Base-by-base conservation (phyloP, 352 stramenopile species). In the Phytopythium kandeliae region DNA sequence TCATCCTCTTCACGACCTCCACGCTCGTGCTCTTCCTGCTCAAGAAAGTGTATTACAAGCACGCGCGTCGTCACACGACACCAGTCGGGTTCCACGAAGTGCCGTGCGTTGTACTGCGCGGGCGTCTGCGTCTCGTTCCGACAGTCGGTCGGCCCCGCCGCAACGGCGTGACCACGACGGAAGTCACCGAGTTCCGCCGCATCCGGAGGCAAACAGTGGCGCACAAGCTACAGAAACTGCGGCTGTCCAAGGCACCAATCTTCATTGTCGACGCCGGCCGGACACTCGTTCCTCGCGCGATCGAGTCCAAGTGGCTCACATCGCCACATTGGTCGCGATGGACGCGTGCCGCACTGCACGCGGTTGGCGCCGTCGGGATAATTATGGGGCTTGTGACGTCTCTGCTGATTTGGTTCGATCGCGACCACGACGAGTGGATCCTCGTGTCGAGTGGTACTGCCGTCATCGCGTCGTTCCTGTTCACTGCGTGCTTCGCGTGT, bases 11-110 rank as follows among this genome's bases (percentile, higher is more conserved):
- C 48, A 57, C 54, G 12, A 52, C 58, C 0, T 63, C 55, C 16
- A 71, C 58, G 8, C 48, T 71, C 12, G 49, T 58, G 21, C 45
- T 67, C 11, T 71, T 71, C 48, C 52, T 71, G 40, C 30, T 53
- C 33, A 67, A 67, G 31, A 66, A 64, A 25, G 51, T 47, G 2
- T 59, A 58, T 22, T 48, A 47, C 42, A 62, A 62, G 34, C 31
- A 50, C 26, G 42, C 31, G 3, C 53, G 36, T 11, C 25, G 24
- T 3, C 50, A 47, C 33, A 31, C 51, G 9, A 50, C 44, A 12
- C 44, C 28, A 0, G 28, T 50, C 26, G 44, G 44, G 10, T 50
- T 50, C 17, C 26, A 50, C 21, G 25, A 48, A 3, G 59, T 72
- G 15, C 62, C 50, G 10, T 72, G 64, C 24, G 60, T 69, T 0